Base-by-base conservation (phyloP, 2,329 filamentous ascomycete species). In the Microcera coccophila region DNA sequence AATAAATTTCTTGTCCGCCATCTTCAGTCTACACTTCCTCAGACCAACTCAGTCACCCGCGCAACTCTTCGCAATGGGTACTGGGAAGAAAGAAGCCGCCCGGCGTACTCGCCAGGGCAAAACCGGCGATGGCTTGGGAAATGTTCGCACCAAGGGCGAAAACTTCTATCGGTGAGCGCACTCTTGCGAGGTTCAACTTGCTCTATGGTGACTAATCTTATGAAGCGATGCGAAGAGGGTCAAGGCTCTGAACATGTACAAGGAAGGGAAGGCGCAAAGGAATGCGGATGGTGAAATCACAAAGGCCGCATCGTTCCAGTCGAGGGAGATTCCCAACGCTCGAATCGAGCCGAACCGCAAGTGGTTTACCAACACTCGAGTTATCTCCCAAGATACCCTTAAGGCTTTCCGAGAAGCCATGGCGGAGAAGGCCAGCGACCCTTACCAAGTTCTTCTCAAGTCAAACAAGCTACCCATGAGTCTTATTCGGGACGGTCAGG, bases 391-490 rank as follows among this genome's bases (percentile, higher is more conserved):
- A 64, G 88, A 95, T 63, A 87, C 89, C 3, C 75, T 97, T 50
- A 80, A 79, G 34, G 82, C 87, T 2, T 98, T 98, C 70, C 83
- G 93, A 49, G 85, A 90, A 47, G 93, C 93, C 19, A 91, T 98
- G 69, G 87, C 87, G 32, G 90, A 95, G 67, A 87, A 90, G 67
- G 84, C 87, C 39, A 83, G 84, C 15, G 90, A 98, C 61, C 93
- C 93, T 0, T 96, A 95, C 67, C 85, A 87, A 47, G 93, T 95
- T 47, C 79, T 97, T n/a, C 75, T 98, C 52, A 96, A 96, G 73
- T 86, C 87, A 54, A 97, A 97, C 69, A 97, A 97, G 73, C 77
- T 98, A 37, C 93, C 93, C 31, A 91, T 98, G 89, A 91, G 83
- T 55, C 72, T 98, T 64, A 95, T 98, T 62, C 79, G 82, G 48